phyloP scores from a whole-genome alignment of 2,329 filamentous ascomycete genomes.

The Cercospora citrullina region DNA sequence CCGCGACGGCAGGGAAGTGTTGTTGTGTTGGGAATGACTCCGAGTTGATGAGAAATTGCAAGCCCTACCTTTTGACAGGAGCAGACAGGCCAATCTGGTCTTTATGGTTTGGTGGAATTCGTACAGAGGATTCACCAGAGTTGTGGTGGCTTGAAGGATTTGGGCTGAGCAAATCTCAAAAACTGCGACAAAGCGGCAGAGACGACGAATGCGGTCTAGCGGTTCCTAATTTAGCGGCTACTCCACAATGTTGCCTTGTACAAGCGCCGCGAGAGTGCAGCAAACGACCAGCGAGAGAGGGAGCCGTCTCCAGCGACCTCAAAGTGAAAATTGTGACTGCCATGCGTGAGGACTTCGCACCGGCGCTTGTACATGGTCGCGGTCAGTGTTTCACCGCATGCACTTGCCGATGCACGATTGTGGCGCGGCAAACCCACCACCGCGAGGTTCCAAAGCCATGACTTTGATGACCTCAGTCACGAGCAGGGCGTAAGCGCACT shows the following conservation, averaged over 20 bases:
- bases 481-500: background rate
- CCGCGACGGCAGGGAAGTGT: background rate
- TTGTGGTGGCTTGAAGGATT: conserved; percentile 12
- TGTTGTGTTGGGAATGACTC: conserved; percentile 1
- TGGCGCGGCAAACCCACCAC: background rate
- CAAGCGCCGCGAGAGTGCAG: background rate
- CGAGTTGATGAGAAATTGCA: background rate
- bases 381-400: background rate
- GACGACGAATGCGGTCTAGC: conserved; percentile 1
- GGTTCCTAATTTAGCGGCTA: background rate
- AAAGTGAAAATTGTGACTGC: background rate
- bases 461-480: background rate
- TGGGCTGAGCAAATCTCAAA: conserved; percentile 13
- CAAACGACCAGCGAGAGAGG: background rate
- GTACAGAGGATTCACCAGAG: background rate
- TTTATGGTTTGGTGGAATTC: conserved; percentile 1
- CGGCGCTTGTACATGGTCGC: background rate
- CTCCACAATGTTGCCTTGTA: background rate
- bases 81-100: background rate
- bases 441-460: background rate
- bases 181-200: background rate
- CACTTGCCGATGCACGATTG: background rate
- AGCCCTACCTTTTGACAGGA: background rate
- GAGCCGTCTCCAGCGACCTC: background rate
- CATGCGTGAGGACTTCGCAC: background rate